Base-by-base conservation (phyloP, 768 basidiomycete genomes). In the Russula brevipes region DNA sequence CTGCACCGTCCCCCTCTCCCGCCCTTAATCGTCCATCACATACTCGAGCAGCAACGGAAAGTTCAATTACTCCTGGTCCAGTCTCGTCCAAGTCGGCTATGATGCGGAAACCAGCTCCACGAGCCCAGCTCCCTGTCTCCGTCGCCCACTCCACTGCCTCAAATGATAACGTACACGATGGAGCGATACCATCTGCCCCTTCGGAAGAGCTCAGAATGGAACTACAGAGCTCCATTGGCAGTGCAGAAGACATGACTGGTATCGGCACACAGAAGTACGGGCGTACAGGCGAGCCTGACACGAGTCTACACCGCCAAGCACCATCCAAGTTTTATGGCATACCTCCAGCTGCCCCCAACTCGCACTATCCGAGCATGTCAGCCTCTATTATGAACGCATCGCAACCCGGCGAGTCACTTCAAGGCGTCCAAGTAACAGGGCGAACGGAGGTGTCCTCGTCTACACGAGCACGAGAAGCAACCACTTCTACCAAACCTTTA, bases 191-290 rank as follows among this genome's bases (percentile, higher is more conserved):
- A 35, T n/a, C 52, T 19, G 24, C 39, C n/a, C 19, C 41, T 4
- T 51, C 60, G 24, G 66, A 57, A 12, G 70, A 66, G 14, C 72
- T 68, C 47, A 71, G 68, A 39, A 70, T 76, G 49, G 79, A 82
- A 19, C 76, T 77, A 8, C 73, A 81, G 57, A 86, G 84, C 65
- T 78, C 78, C 14, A 77, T 87, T 35, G 78, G 82, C 24, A 78
- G 74, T 51, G 76, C 73, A 50, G 78, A 73, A 39, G 81, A 88
- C 66, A 85, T 88, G 83, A 88, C 86, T 12, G 87, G 87, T 12
- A 66, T 89, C 35, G 87, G 87, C 36, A 74, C 78, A 6, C 70
- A 67, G 41, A 68, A 64, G 14, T 69, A 67, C 54, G 60, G 57
- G 31, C 67, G 57, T 12, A 51, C 68, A 10, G 71, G 38, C 46